Evolutionary conservation across 805 yeast species (phyloP), one percentile per base, ranked within the genome.

Genomic region (Candida dajiaensis): DNA sequence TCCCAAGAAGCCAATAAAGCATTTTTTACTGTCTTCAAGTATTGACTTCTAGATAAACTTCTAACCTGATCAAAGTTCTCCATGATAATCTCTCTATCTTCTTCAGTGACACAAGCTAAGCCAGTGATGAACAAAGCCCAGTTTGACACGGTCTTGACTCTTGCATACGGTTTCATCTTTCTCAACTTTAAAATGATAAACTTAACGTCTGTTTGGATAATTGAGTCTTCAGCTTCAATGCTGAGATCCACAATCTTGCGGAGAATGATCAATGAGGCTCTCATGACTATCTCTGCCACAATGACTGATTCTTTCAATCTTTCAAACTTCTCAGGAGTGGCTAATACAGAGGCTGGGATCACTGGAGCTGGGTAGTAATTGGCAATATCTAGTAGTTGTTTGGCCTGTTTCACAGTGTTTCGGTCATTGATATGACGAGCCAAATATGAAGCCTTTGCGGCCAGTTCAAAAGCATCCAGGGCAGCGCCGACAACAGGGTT

Each of bases 401-500:
- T 25, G 13, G 59, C 61, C 15, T 40, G 29, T 1, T 33, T 33
- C 2, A 25, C 9, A 4, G 47, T 45, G 40, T 40, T 26, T 10
- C 51, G 51, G 23, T 54, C 51, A 2, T 44, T 38, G 2, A 33
- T 2, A 26, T 50, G 48, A 22, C 55, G 41, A 41, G 50, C 22
- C 12, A 70, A 50, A 57, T 65, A 69, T 1, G 67, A 60, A 1
- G 66, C 61, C 46, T 69, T 70, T 3, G 70, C 67, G 10, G 63
- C 60, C 6, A 65, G 40, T 45, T 69, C 72, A 48, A 57, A 69
- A 0, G 69, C 52, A 12, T 62, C 68, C 3, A 59, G 51, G 1
- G 71, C 63, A 7, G 72, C 66, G 2, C 74, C 74, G 10, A 67
- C 48, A 0, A 70, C 65, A 0, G 74, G 74, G 47, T 70, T 68